phyloP scores from a whole-genome alignment of 441 rosid species.

The Rhodomyrtus psidioides region DNA sequence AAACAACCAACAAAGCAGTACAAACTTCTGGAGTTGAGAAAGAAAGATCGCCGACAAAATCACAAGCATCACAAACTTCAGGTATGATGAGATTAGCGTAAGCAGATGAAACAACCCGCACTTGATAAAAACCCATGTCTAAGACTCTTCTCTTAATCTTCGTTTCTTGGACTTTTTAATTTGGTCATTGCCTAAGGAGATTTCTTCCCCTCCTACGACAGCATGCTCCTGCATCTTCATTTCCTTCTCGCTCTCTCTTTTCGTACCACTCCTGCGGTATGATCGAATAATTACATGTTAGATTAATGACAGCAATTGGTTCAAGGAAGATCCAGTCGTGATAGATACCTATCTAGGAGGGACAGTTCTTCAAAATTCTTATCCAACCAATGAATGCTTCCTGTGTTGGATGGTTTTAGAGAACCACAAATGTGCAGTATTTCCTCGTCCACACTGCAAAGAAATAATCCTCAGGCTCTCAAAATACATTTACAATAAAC shows the following conservation, averaged over 20 bases:
- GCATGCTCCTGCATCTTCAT: constrained; percentile 3
- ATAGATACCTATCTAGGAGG: constrained; percentile 26
- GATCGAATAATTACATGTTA: not conserved
- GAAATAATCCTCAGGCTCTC: not conserved
- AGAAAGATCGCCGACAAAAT: not conserved
- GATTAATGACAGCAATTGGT: not conserved
- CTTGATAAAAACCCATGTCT: not conserved
- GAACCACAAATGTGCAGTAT: constrained; percentile 73
- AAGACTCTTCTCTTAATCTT: constrained; percentile 17
- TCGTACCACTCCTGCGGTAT: not conserved
- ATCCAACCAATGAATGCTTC: constrained; percentile 57
- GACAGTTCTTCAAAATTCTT: constrained; percentile 23
- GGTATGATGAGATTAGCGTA: not conserved
- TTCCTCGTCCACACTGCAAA: constrained; percentile 74
- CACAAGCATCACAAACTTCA: not conserved
- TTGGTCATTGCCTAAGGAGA: constrained; percentile 3
- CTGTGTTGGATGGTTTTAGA: constrained; percentile 41
- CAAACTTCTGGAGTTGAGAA: not conserved
- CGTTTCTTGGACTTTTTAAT: constrained; percentile 33
- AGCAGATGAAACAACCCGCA: not conserved
- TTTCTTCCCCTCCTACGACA: not conserved
- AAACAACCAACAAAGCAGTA: not conserved
- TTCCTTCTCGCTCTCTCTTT: not conserved
- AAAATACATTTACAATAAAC: not conserved
- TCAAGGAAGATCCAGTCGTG: not conserved